Base-by-base conservation (phyloP, 2,329 filamentous ascomycete species). In the Hirsutella rhossiliensis region DNA sequence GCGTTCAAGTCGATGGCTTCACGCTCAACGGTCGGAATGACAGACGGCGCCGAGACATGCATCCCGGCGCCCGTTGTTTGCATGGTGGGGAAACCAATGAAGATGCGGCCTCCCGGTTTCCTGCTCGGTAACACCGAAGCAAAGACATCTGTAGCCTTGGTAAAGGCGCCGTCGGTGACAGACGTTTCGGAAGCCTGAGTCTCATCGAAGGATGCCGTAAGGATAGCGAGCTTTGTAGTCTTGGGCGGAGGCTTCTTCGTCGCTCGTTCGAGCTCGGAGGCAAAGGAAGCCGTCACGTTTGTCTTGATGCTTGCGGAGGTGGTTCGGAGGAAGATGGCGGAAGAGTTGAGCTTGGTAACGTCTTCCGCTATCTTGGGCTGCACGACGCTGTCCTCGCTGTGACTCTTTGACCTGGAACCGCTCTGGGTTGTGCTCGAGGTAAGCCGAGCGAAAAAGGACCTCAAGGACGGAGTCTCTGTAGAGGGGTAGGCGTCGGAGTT, bases 1-100 rank as follows among this genome's bases (percentile, higher is more conserved):
- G 92, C 94, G 60, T 98, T 97, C 49, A 98, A 72, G 62, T 98
- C 92, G 46, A 98, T 95, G 43, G 87, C 92, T 60, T 98, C 92
- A 58, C 92, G 80, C 63, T 98, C 92, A 3, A 98, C 94, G 0
- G 92, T 98, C 0, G 92, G 92, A 45, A 98, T 98, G 13, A 98
- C 82, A 0, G 90, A 96, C 1, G 89, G 92, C 0, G 92, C 92
- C 12, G 90, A 97, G 28, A 98, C 84, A 61, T 98, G 92, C 59
- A 94, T 84, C 15, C 90, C 85, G 27, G 90, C 80, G 44, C 90
- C 92, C 0, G 94, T 98, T 0, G 92, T 98, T 66, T 98, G 92
- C 53, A 90, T 89, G 2, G 92, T 98, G 3, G 92, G 90, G 57
- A 98, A 98, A 0, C 92, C 92, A 56, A 98, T 98, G 56, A 97